Evolutionary conservation across 176 grass and related monocot genomes (phyloP).

Genomic region (Oryza longistaminata): DNA sequence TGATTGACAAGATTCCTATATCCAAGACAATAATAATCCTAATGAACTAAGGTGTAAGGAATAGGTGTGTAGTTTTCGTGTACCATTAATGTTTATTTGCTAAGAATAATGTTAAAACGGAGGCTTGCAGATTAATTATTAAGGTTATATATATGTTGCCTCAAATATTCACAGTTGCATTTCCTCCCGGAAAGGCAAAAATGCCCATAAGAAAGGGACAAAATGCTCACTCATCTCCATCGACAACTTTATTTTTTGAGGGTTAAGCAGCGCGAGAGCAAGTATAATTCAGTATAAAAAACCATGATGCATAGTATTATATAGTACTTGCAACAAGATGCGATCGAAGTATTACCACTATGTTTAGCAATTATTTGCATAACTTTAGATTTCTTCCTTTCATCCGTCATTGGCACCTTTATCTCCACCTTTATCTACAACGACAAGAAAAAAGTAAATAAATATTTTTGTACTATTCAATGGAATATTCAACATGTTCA

Average conservation of each 20-base stretch:
- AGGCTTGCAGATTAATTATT: not conserved
- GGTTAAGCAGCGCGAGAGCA: not conserved
- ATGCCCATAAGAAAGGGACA: not conserved
- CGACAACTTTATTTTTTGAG: not conserved
- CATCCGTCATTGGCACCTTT: not conserved
- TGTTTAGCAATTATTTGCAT: slow-evolving; percentile 12
- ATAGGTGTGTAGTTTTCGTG: not conserved
- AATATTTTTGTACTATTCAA: not conserved
- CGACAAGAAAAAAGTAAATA: not conserved
- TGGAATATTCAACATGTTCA: not conserved
- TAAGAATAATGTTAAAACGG: not conserved
- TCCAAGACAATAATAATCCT: not conserved
- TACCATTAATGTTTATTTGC: not conserved
- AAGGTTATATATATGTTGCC: not conserved
- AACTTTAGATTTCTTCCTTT: not conserved
- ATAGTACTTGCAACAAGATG: not conserved
- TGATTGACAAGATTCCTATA: not conserved
- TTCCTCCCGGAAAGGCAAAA: not conserved
- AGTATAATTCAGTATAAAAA: not conserved
- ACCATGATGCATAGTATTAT: not conserved
- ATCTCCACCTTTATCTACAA: slow-evolving; percentile 8
- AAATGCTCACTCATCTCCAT: not conserved
- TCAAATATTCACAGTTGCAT: not conserved
- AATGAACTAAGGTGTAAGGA: not conserved
- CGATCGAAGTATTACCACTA: not conserved